A percentile compares a stretch with the other conserved stretches of the same genome.
phyloP scores from a whole-genome alignment of 495 filamentous ascomycete genomes.

The Opeltia flavorubescens region DNA sequence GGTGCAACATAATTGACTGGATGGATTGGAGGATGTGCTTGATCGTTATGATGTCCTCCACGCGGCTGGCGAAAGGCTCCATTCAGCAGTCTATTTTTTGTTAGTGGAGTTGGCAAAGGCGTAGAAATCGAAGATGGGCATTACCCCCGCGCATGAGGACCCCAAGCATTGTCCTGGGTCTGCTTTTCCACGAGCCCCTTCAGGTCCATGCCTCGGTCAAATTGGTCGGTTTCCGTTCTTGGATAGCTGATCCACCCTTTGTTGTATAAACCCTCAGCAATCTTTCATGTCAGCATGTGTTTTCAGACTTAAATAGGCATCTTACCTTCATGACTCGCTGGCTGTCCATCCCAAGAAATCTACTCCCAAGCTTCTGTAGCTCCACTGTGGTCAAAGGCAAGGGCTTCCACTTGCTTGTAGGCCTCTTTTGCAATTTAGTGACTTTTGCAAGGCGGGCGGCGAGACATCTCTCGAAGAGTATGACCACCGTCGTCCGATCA shows the following conservation, averaged over 20 bases:
- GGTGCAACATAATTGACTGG: constrained; percentile 67
- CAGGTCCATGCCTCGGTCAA: constrained; percentile 81
- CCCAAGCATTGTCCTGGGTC: constrained; percentile 60
- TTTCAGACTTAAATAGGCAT: neutral
- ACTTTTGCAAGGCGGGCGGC: constrained; percentile 64
- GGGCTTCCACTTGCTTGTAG: constrained; percentile 87
- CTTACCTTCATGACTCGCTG: constrained; percentile 67
- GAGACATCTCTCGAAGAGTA: constrained; percentile 78
- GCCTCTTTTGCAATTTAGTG: constrained; percentile 70
- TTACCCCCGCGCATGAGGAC: constrained; percentile 59
- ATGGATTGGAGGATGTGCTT: constrained; percentile 94
- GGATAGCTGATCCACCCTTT: constrained; percentile 96
- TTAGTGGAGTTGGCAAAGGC: neutral
- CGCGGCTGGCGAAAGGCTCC: constrained; percentile 73
- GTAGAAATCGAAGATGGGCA: neutral
- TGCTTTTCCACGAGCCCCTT: constrained; percentile 73
- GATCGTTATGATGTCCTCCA: constrained; percentile 77
- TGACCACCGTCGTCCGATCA: constrained; percentile 65
- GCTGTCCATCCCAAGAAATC: constrained; percentile 72
- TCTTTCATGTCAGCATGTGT: constrained; percentile 16
- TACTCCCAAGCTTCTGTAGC: constrained; percentile 88
- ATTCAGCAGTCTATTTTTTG: constrained; percentile 41
- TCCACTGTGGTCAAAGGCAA: constrained; percentile 94
- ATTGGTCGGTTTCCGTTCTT: constrained; percentile 92
- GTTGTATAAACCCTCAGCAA: constrained; percentile 81